Evolutionary conservation across 164 flowering plant genomes (phyloP), one percentile per base, ranked within the genome.

Genomic region (Magnolia sinica): DNA sequence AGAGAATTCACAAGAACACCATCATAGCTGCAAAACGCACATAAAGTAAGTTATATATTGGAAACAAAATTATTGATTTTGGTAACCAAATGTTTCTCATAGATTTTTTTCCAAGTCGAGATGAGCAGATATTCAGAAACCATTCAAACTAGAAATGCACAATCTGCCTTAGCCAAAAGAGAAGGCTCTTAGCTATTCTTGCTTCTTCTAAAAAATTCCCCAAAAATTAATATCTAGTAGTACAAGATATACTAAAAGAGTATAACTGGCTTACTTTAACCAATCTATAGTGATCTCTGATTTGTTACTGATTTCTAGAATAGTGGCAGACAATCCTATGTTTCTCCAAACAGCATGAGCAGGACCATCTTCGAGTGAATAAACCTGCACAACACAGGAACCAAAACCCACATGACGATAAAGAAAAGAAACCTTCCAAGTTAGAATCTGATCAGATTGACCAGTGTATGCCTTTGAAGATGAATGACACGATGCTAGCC

Each of bases 331-430:
- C 74, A 91, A 78, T 73, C 90, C 90, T 49, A 91, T 67, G 16
- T 80, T 85, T 82, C 74, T 85, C 98, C 98, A 96, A 71, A 91
- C 83, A 73, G 79, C 80, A 74, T 77, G 85, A 7, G 80, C 86
- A 61, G 94, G 97, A 79, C 99, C 99, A 81, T 89, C 92, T 82
- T 87, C 90, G 72, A 88, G 87, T 64, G 97, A 89, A 82, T 82
- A 88, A 75, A 94, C 96, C 99, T 96, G 89, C 76, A 82, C 59
- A 29, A 73, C 7, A 64, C 45, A 68, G 18, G 59, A 68, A 61
- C 19, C 55, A 37, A 51, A 45, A 73, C 23, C 11, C 63, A 20
- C 11, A 31, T 8, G 14, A 20, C 68, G 27, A 14, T 10, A 52
- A 52, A 52, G 58, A 52, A 52, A 13, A 8, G 8, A 8, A 1